These are phyloP conservation scores for Cubamyces lactineus DNA, from an alignment of 768 basidiomycete genomes.

Conservation along the genomic window DNA sequence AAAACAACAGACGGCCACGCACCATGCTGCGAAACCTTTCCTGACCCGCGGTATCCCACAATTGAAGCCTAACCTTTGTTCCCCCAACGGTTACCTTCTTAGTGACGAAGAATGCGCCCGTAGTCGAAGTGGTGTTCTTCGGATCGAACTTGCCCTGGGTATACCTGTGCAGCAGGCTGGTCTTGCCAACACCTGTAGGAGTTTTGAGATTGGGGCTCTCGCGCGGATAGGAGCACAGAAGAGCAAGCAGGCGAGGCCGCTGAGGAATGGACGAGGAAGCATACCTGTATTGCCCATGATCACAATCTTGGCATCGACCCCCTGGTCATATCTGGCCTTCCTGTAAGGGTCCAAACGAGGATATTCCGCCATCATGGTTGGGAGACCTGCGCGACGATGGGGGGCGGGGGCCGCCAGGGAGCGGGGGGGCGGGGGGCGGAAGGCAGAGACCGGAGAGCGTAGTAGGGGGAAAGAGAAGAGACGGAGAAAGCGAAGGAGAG, in stretches of 20 bases:
- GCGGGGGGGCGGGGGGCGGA: conserved; percentile 36
- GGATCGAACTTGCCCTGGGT: conserved; percentile 90
- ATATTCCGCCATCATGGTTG: conserved; percentile 57
- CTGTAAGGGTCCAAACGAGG: conserved; percentile 66
- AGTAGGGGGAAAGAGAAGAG: conserved; percentile 37
- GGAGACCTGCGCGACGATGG: conserved; percentile 30
- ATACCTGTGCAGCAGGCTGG: conserved; percentile 87
- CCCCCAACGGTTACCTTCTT: conserved; percentile 90
- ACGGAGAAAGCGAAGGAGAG: conserved; percentile 18
- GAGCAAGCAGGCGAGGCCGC: conserved; percentile 2
- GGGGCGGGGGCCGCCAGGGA: conserved; percentile 45
- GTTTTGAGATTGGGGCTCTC: conserved; percentile 32
- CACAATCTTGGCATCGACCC: conserved; percentile 94
- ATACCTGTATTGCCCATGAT: conserved; percentile 83
- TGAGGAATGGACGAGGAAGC: background rate
- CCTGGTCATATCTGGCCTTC: conserved; percentile 74
- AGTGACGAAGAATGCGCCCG: conserved; percentile 91
- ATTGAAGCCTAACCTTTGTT: conserved; percentile 81
- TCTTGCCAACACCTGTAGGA: conserved; percentile 82
- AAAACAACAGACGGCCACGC: conserved; percentile 7
- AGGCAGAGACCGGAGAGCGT: conserved; percentile 37
- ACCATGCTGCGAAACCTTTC: conserved; percentile 93
- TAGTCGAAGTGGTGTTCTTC: conserved; percentile 86
- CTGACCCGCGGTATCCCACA: conserved; percentile 95
- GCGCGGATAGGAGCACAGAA: conserved; percentile 28